Base-by-base conservation (phyloP, 2,329 filamentous ascomycete species). In the Diaporthe citrichinensis region DNA sequence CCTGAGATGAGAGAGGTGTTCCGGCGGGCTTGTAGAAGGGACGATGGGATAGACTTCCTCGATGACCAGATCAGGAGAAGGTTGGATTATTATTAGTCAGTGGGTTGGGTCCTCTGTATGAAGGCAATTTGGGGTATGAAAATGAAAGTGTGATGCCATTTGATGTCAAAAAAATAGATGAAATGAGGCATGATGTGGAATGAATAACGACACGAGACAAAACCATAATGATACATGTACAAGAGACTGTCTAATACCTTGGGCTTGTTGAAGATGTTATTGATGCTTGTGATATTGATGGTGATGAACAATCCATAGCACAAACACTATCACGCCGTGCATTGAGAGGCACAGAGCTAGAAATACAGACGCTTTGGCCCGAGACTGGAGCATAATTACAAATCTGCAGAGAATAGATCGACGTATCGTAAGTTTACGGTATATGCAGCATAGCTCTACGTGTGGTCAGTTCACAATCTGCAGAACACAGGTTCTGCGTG, bases 1-100 rank as follows among this genome's bases (percentile, higher is more conserved):
- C 84, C 89, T 5, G 90, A 93, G 23, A 98, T 98, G 95, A 89
- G 95, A 55, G 88, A 89, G 0, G 88, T 94, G 1, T 98, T 97
- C 81, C 84, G 86, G 39, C 88, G 91, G 41, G 92, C 94, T 0
- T 92, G 94, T 59, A 86, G 89, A 74, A 88, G 88, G 49, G 90
- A 93, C 71, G 94, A 98, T 61, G 76, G 73, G 80, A 88, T 93
- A 74, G 87, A 87, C 34, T 92, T 92, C 78, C 83, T 98, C 53
- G 86, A 88, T 57, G 79, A 78, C 31, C 90, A 89, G 79, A 86
- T 92, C 46, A 85, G 89, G 62, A 91, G 93, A 78, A 87, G 92
- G 78, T 87, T 90, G 78, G 86, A 88, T 23, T 53, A n/a, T 9
- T n/a, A 36, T 31, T 68, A 68, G 28, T 15, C 2, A 4, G 41